Evolutionary conservation across 164 flowering plant genomes (phyloP).

Genomic region (Nelumbo lutea): DNA sequence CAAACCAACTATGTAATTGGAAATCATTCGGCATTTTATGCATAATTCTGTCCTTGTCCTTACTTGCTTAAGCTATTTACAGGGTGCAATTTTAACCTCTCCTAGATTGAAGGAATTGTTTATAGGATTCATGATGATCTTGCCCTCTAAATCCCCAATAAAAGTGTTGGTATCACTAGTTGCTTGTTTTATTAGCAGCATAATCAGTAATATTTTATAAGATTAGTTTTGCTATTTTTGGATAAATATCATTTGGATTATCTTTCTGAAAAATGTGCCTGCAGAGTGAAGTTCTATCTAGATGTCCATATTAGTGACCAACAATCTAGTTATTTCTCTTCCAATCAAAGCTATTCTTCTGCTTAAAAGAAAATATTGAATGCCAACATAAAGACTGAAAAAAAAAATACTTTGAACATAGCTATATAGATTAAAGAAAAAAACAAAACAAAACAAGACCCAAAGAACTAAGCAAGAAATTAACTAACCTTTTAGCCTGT

Average conservation of each 20-base stretch:
- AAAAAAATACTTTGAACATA: not conserved
- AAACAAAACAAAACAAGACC: not conserved
- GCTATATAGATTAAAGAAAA: no score
- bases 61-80: no score
- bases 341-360: not conserved
- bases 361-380: not conserved
- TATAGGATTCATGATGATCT: no score
- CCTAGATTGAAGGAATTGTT: no score
- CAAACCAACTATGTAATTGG: not conserved
- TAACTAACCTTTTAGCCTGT: constrained; percentile 76
- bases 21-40: no score
- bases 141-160: no score
- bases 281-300: not conserved
- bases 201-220: no score
- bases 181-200: not conserved
- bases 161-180: not conserved
- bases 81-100: no score
- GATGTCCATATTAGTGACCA: no score
- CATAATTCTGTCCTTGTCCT: no score
- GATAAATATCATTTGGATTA: no score
- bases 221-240: not conserved
- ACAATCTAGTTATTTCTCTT: no score
- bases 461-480: not conserved
- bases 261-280: not conserved
- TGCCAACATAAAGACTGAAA: not conserved